Evolutionary conservation across 228 moss, liverwort and hornwort genomes (phyloP).

Genomic region (Sphagnum fallax): DNA sequence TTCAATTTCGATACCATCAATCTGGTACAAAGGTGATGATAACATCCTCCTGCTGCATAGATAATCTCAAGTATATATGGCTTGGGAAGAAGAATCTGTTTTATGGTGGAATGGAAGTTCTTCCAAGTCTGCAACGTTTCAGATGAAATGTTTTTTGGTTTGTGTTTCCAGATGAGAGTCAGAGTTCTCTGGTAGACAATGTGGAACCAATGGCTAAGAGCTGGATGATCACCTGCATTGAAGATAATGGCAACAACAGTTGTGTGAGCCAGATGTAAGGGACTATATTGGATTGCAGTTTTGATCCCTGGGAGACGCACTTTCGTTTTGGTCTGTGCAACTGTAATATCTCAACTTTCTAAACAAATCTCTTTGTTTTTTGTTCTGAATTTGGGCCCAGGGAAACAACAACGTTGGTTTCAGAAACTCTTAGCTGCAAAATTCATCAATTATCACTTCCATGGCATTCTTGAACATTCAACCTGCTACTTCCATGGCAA

Average conservation of each 20-base stretch:
- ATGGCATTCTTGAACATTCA: too few species aligned
- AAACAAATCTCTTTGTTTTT: too few species aligned
- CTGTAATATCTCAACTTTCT: too few species aligned
- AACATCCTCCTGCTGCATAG: neutral
- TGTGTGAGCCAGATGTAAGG: conserved; percentile 8
- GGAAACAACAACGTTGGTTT: neutral
- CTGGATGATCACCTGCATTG: conserved; percentile 15
- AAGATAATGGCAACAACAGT: conserved; percentile 1
- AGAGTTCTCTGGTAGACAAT: conserved; percentile 5
- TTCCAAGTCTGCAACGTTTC: neutral
- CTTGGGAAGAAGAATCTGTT: neutral
- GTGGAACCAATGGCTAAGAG: conserved; percentile 4
- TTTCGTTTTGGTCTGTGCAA: too few species aligned
- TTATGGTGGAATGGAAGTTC: neutral
- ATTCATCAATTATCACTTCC: too few species aligned
- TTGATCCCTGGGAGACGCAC: too few species aligned
- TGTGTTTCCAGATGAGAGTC: conserved; percentile 8
- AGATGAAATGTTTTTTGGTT: neutral
- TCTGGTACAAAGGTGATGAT: neutral
- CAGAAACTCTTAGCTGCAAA: too few species aligned
- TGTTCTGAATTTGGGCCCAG: neutral
- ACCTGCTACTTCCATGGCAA: too few species aligned
- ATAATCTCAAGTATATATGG: neutral
- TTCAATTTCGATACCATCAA: neutral
- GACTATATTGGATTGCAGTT: too few species aligned